Percentiles rank a stretch among this genome's conserved stretches.
These are phyloP conservation scores for Aureobasidium sp. DNA, from an alignment of 2,329 filamentous ascomycete genomes.

Conservation along the genomic window DNA sequence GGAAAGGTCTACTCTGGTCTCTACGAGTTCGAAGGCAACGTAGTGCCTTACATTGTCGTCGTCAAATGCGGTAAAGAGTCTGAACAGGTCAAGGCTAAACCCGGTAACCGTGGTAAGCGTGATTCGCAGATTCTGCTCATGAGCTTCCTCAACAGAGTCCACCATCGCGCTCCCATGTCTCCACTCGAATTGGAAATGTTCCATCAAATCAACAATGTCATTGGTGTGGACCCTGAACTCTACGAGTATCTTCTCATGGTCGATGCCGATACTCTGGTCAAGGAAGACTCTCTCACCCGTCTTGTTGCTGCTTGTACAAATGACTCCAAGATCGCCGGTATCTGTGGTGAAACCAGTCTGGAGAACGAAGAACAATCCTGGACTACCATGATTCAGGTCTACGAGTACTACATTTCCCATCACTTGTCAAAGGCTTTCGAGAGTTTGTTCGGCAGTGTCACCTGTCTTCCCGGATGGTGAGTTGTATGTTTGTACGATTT, in stretches of 20 bases:
- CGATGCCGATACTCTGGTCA: conserved; percentile 91
- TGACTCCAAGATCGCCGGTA: conserved; percentile 91
- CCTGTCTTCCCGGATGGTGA: conserved; percentile 97
- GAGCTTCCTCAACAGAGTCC: conserved; percentile 96
- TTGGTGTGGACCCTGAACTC: conserved; percentile 91
- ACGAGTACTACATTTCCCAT: conserved; percentile 99
- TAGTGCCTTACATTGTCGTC: conserved; percentile 90
- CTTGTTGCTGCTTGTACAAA: conserved; percentile 88
- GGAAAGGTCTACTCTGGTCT: conserved; percentile 97
- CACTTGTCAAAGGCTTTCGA: conserved; percentile 95
- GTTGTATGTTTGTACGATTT: conserved; percentile 34
- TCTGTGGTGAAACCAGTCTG: conserved; percentile 92
- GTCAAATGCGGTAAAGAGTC: conserved; percentile 98
- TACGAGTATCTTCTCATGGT: conserved; percentile 98
- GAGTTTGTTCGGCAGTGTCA: conserved; percentile 93
- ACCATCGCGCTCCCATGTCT: conserved; percentile 88
- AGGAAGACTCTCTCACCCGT: conserved; percentile 83
- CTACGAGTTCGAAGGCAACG: conserved; percentile 95
- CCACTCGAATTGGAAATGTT: conserved; percentile 96
- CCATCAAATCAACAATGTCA: conserved; percentile 98
- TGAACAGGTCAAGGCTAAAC: conserved; percentile 82
- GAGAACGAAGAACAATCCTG: conserved; percentile 92
- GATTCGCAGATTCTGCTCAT: conserved; percentile 94
- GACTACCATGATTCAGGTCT: conserved; percentile 99
- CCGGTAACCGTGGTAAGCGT: conserved; percentile 96